Base-by-base conservation (phyloP, 2,329 filamentous ascomycete species). In the Malbranchea zuffiana region DNA sequence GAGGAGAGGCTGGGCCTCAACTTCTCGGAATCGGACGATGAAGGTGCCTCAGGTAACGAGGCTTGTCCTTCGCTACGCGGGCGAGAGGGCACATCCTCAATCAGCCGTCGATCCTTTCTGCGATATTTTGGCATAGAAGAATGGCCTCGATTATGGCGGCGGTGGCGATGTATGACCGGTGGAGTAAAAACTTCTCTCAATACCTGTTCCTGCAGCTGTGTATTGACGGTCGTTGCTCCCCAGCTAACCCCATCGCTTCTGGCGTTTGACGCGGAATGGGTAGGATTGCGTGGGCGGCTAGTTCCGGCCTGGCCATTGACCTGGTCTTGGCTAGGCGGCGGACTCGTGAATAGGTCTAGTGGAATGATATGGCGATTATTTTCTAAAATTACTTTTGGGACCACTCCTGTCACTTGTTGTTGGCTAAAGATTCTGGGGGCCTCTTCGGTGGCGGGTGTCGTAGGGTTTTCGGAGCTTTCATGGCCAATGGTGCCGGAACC, bases 341-440 rank as follows among this genome's bases (percentile, higher is more conserved):
- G 68, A 12, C 78, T 69, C 37, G 78, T 75, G 33, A 95, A 80
- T 18, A 95, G 69, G 50, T 82, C 83, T 30, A 84, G 77, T 1
- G 88, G 88, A 27, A 95, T 77, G 41, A 96, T 93, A 54, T 96
- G 88, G 46, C 81, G 76, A 55, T 96, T 96, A 56, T 95, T 87
- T 52, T 88, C 83, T 43, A 95, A 85, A 0, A 90, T 85, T 31
- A 96, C 88, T 26, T 90, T 88, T 2, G 88, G 87, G 19, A 93
- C 75, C 15, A 80, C 74, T 21, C 75, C 72, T 23, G 74, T 72
- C 39, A 82, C 73, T 42, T 94, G 71, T 8, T 84, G 92, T 56
- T 94, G 86, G 51, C 75, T 79, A 43, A 80, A 70, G 32, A 78
- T 67, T 32, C 75, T 62, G 31, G 65, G 65, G 15, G 13, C 5